Percentiles rank a stretch among this genome's conserved stretches.
These are phyloP conservation scores for Candida albicans DNA, from an alignment of 1,139 yeast species.

Conservation along the genomic window DNA sequence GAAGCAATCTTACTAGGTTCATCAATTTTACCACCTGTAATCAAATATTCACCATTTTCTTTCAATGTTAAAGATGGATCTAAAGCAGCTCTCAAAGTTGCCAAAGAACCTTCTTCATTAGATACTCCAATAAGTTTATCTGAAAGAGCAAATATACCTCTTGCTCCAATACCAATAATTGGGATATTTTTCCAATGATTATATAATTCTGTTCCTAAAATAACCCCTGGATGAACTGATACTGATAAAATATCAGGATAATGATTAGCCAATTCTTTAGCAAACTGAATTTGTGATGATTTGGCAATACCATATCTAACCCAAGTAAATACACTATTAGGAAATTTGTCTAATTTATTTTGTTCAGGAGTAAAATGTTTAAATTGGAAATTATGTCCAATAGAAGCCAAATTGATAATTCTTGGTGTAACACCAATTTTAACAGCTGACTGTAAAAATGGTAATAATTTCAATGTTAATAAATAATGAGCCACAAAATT, in stretches of 20 bases:
- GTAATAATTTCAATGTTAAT: slow-evolving; percentile 32
- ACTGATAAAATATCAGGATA: slow-evolving; percentile 35
- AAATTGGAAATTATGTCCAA: slow-evolving; percentile 31
- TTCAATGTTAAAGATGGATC: slow-evolving; percentile 27
- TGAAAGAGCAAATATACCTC: slow-evolving; percentile 14
- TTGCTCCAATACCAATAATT: slow-evolving; percentile 20
- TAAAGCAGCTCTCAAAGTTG: slow-evolving; percentile 36
- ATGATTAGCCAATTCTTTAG: slow-evolving; percentile 25
- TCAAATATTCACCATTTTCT: slow-evolving; percentile 35
- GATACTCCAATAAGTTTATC: slow-evolving; percentile 26
- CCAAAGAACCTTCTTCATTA: slow-evolving; percentile 36
- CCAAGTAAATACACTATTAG: slow-evolving; percentile 29
- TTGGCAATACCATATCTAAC: slow-evolving; percentile 40
- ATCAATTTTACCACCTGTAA: slow-evolving; percentile 34
- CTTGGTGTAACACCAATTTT: slow-evolving; percentile 27
- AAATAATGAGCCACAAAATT: slow-evolving; percentile 38
- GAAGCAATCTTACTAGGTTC: slow-evolving; percentile 27
- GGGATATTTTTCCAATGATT: slow-evolving; percentile 31
- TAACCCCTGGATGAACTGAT: slow-evolving; percentile 43
- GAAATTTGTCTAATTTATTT: slow-evolving; percentile 24
- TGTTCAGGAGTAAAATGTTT: slow-evolving; percentile 26
- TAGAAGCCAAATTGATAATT: slow-evolving; percentile 33
- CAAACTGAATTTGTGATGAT: slow-evolving; percentile 32
- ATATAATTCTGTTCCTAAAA: slow-evolving; percentile 37
- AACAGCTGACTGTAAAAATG: slow-evolving; percentile 25